Evolutionary conservation across 768 basidiomycete species (phyloP), one percentile per base, ranked within the genome.

Genomic region (Collybia sp.): DNA sequence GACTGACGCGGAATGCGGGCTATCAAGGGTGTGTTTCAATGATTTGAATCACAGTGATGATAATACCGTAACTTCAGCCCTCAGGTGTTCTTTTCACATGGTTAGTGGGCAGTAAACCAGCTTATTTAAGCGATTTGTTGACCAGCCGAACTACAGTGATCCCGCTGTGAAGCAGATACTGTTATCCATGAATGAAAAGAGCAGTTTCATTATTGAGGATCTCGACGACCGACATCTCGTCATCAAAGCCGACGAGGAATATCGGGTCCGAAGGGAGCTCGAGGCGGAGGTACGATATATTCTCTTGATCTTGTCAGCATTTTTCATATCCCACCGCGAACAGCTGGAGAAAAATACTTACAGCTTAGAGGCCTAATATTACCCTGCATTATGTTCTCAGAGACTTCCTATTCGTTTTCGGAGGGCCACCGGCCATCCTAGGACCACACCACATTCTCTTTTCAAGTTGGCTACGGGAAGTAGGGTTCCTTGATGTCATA

Each of bases 141-240:
- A 13, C 35, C 35, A 3, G 10, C 10, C 35, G 17, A 37, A 13
- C n/a, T n/a, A n/a, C 56, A 92, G 91, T 58, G 91, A 93, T 61
- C 81, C 88, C 1, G 90, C 89, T 1, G 91, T 93, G 49, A 93
- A 93, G 64, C 88, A 92, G 60, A 90, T 93, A 45, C 71, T 93
- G 31, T 70, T 91, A 43, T 69, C 80, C 30, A 80, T 93, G 83
- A 88, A 93, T 59, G 87, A 92, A 58, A 83, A 77, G 57, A 72
- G 79, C 8, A 78, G 73, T 44, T 93, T 93, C 61, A 83, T 93
- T 51, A 88, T 93, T 49, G 86, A 92, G 55, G 91, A 93, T 56
- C 62, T 93, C 18, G 91, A 93, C 58, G 88, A 91, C 54, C 77
- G 80, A 50, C 88, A 92, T 64, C 57, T 93, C 1, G 80, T 93